phyloP scores from a whole-genome alignment of 2,329 filamentous ascomycete species.

The Cordyceps pruinosa region DNA sequence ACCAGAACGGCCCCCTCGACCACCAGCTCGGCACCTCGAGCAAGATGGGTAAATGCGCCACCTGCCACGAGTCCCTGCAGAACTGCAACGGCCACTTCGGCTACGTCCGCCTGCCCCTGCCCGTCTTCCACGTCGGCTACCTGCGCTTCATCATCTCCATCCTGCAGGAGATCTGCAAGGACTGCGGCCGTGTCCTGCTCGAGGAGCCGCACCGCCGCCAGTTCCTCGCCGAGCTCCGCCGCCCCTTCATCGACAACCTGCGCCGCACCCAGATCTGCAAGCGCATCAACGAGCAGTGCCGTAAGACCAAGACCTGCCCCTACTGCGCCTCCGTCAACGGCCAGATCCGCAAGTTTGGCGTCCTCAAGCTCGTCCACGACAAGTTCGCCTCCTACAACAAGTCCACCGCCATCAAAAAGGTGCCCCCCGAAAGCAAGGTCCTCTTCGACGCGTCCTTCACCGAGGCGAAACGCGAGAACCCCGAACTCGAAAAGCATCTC shows the following conservation, averaged over 20 bases:
- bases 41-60: slow-evolving; percentile 72
- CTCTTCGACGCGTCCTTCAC: slow-evolving; percentile 81
- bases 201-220: slow-evolving; percentile 70
- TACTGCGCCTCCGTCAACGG: slow-evolving; percentile 80
- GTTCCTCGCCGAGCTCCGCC: slow-evolving; percentile 73
- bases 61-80: slow-evolving; percentile 73
- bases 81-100: slow-evolving; percentile 95
- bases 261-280: slow-evolving; percentile 78
- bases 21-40: slow-evolving; percentile 80
- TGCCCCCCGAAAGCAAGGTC: slow-evolving; percentile 72
- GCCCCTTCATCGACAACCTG: slow-evolving; percentile 79
- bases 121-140: slow-evolving; percentile 93
- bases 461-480: slow-evolving; percentile 67
- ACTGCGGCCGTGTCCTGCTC: slow-evolving; percentile 78
- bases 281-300: slow-evolving; percentile 80
- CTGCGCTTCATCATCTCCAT: slow-evolving; percentile 89
- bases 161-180: slow-evolving; percentile 91
- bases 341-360: slow-evolving; percentile 82
- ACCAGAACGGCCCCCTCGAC: slow-evolving; percentile 80
- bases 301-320: slow-evolving; percentile 76
- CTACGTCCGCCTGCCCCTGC: slow-evolving; percentile 81
- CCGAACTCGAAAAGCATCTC: slow-evolving; percentile 83
- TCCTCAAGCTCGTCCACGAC: slow-evolving; percentile 92
- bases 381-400: slow-evolving; percentile 84
- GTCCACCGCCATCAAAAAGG: slow-evolving; percentile 80